These are phyloP conservation scores for Climacium dendroides DNA, from an alignment of 225 moss, liverwort and hornwort genomes.

Conservation along the genomic window DNA sequence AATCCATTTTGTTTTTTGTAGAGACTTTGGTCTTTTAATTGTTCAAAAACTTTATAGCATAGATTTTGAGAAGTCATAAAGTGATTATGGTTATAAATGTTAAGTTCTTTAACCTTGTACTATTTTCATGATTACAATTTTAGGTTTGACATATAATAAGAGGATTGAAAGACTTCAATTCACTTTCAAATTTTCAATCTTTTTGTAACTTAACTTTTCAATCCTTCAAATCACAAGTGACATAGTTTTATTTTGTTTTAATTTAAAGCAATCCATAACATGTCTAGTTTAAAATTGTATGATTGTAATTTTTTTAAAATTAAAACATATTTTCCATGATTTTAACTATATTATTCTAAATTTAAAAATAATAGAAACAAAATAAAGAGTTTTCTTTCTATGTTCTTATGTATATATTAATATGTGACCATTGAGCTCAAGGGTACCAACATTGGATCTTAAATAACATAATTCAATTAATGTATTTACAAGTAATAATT, in stretches of 20 bases:
- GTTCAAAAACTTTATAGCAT: not conserved
- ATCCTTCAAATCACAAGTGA: not conserved
- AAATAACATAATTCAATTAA: not conserved
- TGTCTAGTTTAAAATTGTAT: not conserved
- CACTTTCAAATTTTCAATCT: not conserved
- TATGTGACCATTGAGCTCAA: not conserved
- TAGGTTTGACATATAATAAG: not conserved
- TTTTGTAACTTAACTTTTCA: not conserved
- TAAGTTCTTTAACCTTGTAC: no score
- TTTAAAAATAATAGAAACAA: no score
- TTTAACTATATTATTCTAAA: not conserved
- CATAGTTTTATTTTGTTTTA: not conserved
- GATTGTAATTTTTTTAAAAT: no score
- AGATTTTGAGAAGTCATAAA: not conserved
- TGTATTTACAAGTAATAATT: rapidly evolving
- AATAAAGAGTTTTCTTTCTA: not conserved
- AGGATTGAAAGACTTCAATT: not conserved
- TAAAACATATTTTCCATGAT: not conserved
- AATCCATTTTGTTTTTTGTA: not conserved
- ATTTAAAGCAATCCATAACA: not conserved
- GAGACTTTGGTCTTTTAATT: no score
- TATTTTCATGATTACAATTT: not conserved
- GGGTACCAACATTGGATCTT: rapidly evolving
- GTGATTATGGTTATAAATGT: not conserved
- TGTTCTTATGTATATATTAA: not conserved